Conservation (phyloP, 306 rosid species). For the Corylus americana region DNA sequence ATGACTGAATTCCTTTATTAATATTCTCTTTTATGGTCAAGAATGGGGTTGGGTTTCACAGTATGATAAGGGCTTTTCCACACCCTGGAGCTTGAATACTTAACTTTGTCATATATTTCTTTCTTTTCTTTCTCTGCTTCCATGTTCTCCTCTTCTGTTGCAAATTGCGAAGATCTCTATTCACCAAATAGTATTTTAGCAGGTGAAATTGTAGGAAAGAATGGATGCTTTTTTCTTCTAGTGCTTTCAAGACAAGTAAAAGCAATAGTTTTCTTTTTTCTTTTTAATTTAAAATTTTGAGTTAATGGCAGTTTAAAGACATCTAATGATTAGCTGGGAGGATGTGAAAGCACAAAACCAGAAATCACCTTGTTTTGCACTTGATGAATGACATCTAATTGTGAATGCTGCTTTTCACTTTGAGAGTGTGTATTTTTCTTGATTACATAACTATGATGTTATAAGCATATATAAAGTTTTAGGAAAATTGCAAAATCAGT, state of each 20-base stretch:
- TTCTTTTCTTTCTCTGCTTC: neutral
- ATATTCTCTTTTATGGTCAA: neutral
- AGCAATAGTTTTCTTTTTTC: neutral
- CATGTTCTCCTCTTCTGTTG: neutral
- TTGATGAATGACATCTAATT: neutral
- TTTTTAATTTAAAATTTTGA: neutral
- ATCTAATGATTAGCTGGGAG: neutral
- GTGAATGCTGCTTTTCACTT: neutral
- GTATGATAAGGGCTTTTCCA: neutral
- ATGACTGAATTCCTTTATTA: neutral
- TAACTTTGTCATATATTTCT: neutral
- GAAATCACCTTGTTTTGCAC: neutral
- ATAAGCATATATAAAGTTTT: neutral
- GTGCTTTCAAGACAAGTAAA: constrained; percentile 3
- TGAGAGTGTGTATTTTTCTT: neutral
- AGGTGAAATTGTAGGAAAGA: neutral
- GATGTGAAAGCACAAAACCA: neutral
- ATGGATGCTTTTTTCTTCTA: neutral
- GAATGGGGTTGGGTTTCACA: neutral
- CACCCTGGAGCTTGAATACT: neutral
- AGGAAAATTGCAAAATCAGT: too few species aligned
- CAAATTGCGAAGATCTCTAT: neutral
- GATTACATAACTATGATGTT: neutral
- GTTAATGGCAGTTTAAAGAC: neutral
- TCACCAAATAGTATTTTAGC: neutral